These are phyloP conservation scores for Fonticula alba DNA, from an alignment of 78 protist genomes.

Conservation along the genomic window DNA sequence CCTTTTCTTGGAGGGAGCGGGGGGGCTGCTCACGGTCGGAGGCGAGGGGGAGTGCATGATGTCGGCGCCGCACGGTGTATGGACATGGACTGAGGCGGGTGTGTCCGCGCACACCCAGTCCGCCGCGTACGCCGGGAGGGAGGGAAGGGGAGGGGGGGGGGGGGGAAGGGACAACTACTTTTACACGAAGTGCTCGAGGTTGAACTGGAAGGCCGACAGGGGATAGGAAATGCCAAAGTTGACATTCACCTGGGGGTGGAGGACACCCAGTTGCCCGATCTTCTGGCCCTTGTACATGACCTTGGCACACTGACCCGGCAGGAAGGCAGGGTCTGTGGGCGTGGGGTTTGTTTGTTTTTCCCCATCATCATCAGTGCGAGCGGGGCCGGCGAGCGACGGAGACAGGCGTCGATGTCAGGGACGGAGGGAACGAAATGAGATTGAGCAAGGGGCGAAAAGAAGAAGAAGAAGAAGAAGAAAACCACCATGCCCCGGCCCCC, in stretches of 20 bases:
- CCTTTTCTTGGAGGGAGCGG: too few relatives aligned
- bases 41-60: too few relatives aligned
- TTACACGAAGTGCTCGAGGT: neutral
- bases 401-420: neutral
- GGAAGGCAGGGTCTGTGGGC: neutral
- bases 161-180: neutral
- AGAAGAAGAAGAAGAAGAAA: neutral
- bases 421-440: neutral
- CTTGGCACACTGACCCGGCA: neutral
- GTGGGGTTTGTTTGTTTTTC: neutral
- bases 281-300: neutral
- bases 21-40: too few relatives aligned
- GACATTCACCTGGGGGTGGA: constrained; percentile 38
- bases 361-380: neutral
- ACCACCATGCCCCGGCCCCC: neutral
- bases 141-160: too few relatives aligned
- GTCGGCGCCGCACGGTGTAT: too few relatives aligned
- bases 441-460: neutral
- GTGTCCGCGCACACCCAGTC: too few relatives aligned
- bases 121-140: too few relatives aligned
- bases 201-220: neutral
- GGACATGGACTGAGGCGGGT: too few relatives aligned
- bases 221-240: constrained; percentile 64
- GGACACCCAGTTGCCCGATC: too few relatives aligned
- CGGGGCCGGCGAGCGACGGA: neutral